A percentile compares a stretch with the other conserved stretches of the same genome.
These are phyloP conservation scores for Babesia gibsoni DNA, from an alignment of 169 alveolate species.

Conservation along the genomic window DNA sequence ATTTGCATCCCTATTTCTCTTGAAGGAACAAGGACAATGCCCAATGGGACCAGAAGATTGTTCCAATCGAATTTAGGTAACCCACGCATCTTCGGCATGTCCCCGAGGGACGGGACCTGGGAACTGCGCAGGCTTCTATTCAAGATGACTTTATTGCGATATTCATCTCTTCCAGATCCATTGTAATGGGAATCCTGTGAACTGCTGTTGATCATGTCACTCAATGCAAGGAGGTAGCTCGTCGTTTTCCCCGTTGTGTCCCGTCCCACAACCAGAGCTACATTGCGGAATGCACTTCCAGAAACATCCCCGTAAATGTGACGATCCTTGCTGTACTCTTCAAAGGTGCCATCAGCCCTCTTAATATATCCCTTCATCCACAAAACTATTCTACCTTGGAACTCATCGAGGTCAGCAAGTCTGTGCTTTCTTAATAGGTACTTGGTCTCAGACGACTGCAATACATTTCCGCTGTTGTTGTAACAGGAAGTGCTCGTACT, in stretches of 20 bases:
- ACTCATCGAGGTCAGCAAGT: conserved; percentile 10
- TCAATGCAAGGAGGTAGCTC: conserved; percentile 43
- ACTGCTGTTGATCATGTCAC: conserved; percentile 34
- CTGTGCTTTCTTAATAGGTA: conserved; percentile 8
- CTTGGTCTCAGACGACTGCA: conserved; percentile 2
- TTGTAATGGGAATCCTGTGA: neutral
- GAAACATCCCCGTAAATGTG: neutral
- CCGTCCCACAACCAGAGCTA: conserved; percentile 39
- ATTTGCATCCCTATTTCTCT: conserved; percentile 50
- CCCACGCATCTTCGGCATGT: conserved; percentile 40
- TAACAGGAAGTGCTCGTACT: no score
- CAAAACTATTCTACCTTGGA: neutral
- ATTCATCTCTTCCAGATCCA: conserved; percentile 31
- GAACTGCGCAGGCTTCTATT: neutral
- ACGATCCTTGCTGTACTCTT: neutral
- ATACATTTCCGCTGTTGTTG: neutral
- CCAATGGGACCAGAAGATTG: conserved; percentile 27
- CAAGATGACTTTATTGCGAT: conserved; percentile 40
- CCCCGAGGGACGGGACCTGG: neutral
- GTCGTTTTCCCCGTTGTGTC: conserved; percentile 51
- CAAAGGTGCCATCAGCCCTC: neutral
- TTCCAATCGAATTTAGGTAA: conserved; percentile 54
- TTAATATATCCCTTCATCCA: conserved; percentile 8
- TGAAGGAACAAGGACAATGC: conserved; percentile 45
- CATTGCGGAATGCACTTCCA: conserved; percentile 15